Base-by-base conservation (phyloP, 305 asterid genomes). In the Fraxinus sp. region DNA sequence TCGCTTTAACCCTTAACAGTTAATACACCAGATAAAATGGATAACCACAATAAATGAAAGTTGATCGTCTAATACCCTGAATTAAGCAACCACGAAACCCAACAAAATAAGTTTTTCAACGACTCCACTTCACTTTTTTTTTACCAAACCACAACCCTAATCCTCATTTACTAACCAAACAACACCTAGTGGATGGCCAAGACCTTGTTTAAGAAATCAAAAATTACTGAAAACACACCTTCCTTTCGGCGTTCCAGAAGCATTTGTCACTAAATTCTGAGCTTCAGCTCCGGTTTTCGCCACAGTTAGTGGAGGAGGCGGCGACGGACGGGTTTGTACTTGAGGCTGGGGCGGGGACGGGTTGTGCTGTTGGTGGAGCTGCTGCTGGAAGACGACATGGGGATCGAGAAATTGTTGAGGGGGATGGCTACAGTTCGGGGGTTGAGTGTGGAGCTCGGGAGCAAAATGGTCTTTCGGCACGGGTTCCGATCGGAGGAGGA, bases 241-340 rank as follows among this genome's bases (percentile, higher is more conserved):
- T 86, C 91, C 97, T 84, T 91, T 93, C 0, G 88, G 89, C 79
- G 88, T 78, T 81, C 83, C 91, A 77, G 90, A 80, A 62, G 85
- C 90, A 87, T 86, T 86, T 0, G 78, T 83, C 49, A 77, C 87
- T 2, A 87, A 84, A 79, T 82, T 86, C 68, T 82, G 86, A 64
- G 68, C 28, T 1, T 55, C 80, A 32, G 7, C 26, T 77, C 14
- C 28, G 13, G 37, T 30, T 76, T 83, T 87, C 68, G 41, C 86
- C 79, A 83, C 32, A n/a, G 49, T 46, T 37, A 79, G 79, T 8
- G 74, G 55, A 16, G 24, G 59, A 0, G 86, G 76, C 24, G 28
- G 75, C 10, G 11, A 3, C 8, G 66, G 82, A 11, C 68, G 84
- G 28, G 79, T 85, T 30, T 85, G 87, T 83, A 75, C 81, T 26